phyloP scores from a whole-genome alignment of 495 filamentous ascomycete species.

The Podospora pseudopauciseta region DNA sequence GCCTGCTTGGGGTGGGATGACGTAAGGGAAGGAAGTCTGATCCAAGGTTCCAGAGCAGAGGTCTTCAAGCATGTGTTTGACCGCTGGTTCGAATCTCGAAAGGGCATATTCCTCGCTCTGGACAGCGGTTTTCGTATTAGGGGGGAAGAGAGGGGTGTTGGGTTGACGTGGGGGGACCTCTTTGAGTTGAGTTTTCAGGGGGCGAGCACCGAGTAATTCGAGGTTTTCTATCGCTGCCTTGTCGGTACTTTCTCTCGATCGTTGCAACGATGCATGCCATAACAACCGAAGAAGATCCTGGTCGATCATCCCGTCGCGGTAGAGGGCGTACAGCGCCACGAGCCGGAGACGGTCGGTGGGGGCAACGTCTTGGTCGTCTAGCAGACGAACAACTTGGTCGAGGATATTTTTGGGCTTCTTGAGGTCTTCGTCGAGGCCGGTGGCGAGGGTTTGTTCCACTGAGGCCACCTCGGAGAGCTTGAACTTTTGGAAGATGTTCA shows the following conservation, averaged over 20 bases:
- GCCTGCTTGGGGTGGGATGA: constrained; percentile 58
- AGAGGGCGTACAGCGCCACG: constrained; percentile 79
- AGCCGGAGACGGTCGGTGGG: constrained; percentile 76
- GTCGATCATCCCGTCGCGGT: constrained; percentile 80
- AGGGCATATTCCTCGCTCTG: constrained; percentile 60
- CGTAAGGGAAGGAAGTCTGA: constrained; percentile 72
- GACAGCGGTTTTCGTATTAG: constrained; percentile 52
- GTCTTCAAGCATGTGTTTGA: constrained; percentile 78
- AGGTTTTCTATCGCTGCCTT: constrained; percentile 71
- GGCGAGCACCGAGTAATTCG: constrained; percentile 73
- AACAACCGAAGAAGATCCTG: constrained; percentile 82
- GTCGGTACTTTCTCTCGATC: constrained; percentile 49
- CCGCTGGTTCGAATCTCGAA: constrained; percentile 65
- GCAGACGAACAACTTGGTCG: constrained; percentile 76
- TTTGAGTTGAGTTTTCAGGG: constrained; percentile 64
- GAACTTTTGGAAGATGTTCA: constrained; percentile 80
- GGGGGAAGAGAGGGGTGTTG: constrained; percentile 62
- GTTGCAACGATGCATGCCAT: constrained; percentile 74
- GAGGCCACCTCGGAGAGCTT: constrained; percentile 85
- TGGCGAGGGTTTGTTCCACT: constrained; percentile 80
- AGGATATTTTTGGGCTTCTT: constrained; percentile 85
- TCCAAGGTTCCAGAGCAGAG: constrained; percentile 63
- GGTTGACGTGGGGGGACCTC: constrained; percentile 57
- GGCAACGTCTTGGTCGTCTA: constrained; percentile 73
- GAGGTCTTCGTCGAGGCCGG: constrained; percentile 88